phyloP scores from a whole-genome alignment of 2,329 filamentous ascomycete genomes.

The Golovinomyces cichoracearum region DNA sequence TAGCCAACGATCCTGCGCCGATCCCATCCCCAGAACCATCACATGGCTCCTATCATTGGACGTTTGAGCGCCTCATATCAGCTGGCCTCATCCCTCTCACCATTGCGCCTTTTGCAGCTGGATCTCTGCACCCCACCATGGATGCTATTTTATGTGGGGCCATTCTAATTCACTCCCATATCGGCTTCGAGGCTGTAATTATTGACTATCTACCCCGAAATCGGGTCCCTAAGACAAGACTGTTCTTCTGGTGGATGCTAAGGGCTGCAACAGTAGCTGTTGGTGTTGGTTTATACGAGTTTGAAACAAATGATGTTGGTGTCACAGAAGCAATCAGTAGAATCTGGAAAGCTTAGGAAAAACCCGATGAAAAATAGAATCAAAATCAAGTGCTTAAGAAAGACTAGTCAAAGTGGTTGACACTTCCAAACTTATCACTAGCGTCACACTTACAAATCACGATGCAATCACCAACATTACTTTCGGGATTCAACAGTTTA shows the following conservation, averaged over 20 bases:
- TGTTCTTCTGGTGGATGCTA: conserved; percentile 49
- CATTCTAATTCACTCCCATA: conserved; percentile 77
- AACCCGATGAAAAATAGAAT: neutral
- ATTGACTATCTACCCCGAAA: conserved; percentile 69
- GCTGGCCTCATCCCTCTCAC: conserved; percentile 64
- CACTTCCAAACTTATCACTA: too few relatives aligned
- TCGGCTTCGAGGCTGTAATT: conserved; percentile 76
- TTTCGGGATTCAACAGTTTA: too few relatives aligned
- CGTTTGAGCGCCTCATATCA: conserved; percentile 68
- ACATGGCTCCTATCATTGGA: conserved; percentile 97
- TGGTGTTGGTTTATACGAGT: conserved; percentile 81
- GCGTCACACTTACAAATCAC: too few relatives aligned
- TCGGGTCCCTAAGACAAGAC: conserved; percentile 40
- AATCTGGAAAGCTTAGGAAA: conserved; percentile 53
- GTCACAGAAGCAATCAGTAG: conserved; percentile 70
- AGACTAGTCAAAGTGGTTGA: too few relatives aligned
- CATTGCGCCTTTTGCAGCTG: conserved; percentile 73
- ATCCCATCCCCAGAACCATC: conserved; percentile 45
- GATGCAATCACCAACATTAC: too few relatives aligned
- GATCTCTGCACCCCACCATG: conserved; percentile 65
- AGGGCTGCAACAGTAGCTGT: conserved; percentile 55
- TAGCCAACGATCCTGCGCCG: conserved; percentile 66
- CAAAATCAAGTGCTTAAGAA: too few relatives aligned
- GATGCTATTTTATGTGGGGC: conserved; percentile 67
- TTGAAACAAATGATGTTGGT: conserved; percentile 95